Evolutionary conservation across 2,329 filamentous ascomycete genomes (phyloP).

Genomic region (Sporothrix mexicana): DNA sequence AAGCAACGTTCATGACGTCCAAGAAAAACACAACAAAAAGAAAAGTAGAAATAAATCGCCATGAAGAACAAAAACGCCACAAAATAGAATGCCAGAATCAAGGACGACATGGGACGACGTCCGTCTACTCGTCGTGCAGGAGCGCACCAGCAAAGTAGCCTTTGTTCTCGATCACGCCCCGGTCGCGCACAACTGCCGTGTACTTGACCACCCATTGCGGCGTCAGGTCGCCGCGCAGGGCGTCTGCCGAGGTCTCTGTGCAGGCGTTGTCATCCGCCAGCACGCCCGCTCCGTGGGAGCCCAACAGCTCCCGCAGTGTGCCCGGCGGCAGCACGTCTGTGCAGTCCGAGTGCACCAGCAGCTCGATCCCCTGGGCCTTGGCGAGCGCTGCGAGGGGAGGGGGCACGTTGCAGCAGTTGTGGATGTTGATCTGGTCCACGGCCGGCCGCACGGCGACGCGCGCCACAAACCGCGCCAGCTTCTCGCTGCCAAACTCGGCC

Average conservation of each 20-base stretch:
- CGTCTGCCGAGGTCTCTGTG: constrained; percentile 46
- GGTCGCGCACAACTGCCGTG: constrained; percentile 89
- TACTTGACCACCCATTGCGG: constrained; percentile 98
- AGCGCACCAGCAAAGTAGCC: constrained; percentile 93
- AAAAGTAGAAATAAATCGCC: background rate
- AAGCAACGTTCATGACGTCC: constrained; percentile 23
- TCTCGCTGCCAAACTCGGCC: constrained; percentile 87
- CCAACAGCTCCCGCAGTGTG: constrained; percentile 82
- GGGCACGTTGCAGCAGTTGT: constrained; percentile 94
- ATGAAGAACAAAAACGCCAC: background rate
- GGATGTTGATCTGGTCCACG: constrained; percentile 95
- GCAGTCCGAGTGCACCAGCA: constrained; percentile 93
- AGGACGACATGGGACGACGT: no score
- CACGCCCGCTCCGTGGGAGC: constrained; percentile 74
- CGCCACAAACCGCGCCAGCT: constrained; percentile 77
- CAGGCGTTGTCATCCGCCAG: constrained; percentile 58
- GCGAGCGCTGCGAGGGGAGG: constrained; percentile 84
- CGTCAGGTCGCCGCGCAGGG: constrained; percentile 76
- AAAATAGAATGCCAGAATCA: background rate
- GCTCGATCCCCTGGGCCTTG: constrained; percentile 80
- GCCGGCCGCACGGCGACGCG: constrained; percentile 73
- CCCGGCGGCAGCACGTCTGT: constrained; percentile 87
- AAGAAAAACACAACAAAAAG: constrained; percentile 21
- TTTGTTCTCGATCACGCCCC: constrained; percentile 97
- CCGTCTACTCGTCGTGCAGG: constrained; percentile 53